phyloP scores from a whole-genome alignment of 2,329 filamentous ascomycete species.

The Decorospora gaudefroyi region DNA sequence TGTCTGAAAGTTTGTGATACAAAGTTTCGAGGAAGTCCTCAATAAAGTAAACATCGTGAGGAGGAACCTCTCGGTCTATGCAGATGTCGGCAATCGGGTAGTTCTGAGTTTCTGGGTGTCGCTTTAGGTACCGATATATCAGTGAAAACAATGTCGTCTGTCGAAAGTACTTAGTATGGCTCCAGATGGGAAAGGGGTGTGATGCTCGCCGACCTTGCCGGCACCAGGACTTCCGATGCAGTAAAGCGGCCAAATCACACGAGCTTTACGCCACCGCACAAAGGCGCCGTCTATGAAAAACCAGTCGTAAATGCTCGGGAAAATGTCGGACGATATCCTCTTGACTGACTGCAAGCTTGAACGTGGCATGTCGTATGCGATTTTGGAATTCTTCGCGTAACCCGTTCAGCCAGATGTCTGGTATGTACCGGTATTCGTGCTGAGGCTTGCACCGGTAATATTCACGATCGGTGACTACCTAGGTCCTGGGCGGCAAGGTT shows the following conservation, averaged over 20 bases:
- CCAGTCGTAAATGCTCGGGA: constrained; percentile 15
- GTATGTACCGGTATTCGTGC: no score
- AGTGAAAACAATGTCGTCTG: constrained; percentile 5
- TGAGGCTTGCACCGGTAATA: neutral
- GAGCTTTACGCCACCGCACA: constrained; percentile 10
- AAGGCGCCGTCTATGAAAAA: constrained; percentile 19
- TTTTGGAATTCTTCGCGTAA: neutral
- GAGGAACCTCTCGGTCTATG: constrained; percentile 5
- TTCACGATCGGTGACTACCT: neutral
- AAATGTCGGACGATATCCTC: constrained; percentile 22
- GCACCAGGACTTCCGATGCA: constrained; percentile 26
- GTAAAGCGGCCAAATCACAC: constrained; percentile 23
- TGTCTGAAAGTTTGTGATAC: constrained; percentile 6
- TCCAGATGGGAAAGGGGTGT: neutral
- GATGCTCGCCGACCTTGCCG: constrained; percentile 19
- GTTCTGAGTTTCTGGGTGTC: neutral
- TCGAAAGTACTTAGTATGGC: neutral
- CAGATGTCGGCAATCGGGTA: constrained; percentile 6
- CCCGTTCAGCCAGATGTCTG: no score
- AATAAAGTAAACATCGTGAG: constrained; percentile 10
- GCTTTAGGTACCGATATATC: constrained; percentile 5
- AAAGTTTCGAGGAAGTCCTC: constrained; percentile 15
- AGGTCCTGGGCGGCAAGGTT: neutral
- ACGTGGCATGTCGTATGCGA: neutral
- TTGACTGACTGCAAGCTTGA: constrained; percentile 5